phyloP scores from a whole-genome alignment of 495 filamentous ascomycete species.

The Penicillium silybi region DNA sequence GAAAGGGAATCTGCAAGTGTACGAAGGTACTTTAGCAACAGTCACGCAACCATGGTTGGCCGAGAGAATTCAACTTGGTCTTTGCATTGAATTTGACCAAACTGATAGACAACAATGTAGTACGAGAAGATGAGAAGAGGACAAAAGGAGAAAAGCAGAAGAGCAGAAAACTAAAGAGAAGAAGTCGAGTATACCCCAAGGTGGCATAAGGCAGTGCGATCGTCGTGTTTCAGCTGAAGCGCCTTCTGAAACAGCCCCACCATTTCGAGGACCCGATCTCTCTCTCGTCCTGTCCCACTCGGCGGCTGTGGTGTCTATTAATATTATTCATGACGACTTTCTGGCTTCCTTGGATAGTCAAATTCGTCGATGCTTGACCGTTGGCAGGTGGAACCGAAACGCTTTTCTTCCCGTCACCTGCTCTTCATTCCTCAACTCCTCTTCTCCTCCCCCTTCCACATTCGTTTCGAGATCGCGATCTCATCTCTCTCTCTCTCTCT shows the following conservation, averaged over 20 bases:
- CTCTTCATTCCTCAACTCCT: slow-evolving; percentile 7
- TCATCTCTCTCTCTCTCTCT: slow-evolving; percentile 1
- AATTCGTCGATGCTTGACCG: not conserved
- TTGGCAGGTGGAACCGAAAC: slow-evolving; percentile 8
- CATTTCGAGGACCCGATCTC: slow-evolving; percentile 20
- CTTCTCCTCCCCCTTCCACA: slow-evolving; percentile 9
- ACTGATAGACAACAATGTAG: too few relatives aligned
- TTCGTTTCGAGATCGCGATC: slow-evolving; percentile 8
- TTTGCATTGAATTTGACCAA: not conserved
- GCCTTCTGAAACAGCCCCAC: slow-evolving; percentile 34
- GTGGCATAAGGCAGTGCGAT: not conserved
- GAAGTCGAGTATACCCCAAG: not conserved
- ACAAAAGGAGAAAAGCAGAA: too few relatives aligned
- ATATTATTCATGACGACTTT: slow-evolving; percentile 23
- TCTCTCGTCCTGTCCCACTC: slow-evolving; percentile 13
- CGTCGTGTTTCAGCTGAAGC: slow-evolving; percentile 26
- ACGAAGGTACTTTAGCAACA: not conserved
- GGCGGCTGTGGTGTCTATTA: slow-evolving; percentile 30
- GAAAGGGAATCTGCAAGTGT: not conserved
- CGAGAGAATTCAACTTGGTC: not conserved
- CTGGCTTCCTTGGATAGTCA: not conserved
- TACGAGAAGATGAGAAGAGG: too few relatives aligned
- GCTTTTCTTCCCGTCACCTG: slow-evolving; percentile 21
- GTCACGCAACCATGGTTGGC: slow-evolving; percentile 2
- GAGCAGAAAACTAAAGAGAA: not conserved